Percentiles rank a stretch among this genome's conserved stretches.
These are phyloP conservation scores for Cercospora sp. DNA, from an alignment of 2,329 filamentous ascomycete species.

Conservation along the genomic window DNA sequence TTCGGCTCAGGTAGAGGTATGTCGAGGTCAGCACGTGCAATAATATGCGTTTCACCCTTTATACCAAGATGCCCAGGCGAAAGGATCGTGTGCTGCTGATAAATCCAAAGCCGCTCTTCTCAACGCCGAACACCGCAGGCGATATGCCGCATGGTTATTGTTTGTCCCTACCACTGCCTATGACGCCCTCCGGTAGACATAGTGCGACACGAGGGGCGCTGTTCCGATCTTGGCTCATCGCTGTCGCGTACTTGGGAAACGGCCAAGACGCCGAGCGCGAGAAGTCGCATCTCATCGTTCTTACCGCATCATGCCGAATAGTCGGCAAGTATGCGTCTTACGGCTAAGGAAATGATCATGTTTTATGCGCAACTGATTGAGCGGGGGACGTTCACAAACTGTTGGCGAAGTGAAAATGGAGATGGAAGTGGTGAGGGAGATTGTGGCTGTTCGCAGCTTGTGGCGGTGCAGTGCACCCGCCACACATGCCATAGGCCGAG, in stretches of 20 bases:
- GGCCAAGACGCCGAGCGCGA: background rate
- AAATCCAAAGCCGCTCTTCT: background rate
- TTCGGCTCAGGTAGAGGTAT: background rate
- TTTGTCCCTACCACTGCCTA: background rate
- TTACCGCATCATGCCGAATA: background rate
- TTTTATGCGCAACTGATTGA: background rate
- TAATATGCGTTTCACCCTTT: background rate
- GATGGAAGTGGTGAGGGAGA: background rate
- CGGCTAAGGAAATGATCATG: background rate
- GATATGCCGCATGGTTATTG: background rate
- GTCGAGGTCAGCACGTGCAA: background rate
- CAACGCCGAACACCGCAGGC: background rate
- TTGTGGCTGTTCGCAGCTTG: background rate
- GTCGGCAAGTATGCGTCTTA: background rate
- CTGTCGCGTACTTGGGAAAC: background rate
- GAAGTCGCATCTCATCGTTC: background rate
- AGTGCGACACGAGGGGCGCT: background rate
- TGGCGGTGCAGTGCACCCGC: constrained; percentile 1
- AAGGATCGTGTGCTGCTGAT: background rate
- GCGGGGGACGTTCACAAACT: background rate
- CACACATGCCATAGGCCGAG: constrained; percentile 30
- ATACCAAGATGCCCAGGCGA: background rate
- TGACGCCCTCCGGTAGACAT: background rate
- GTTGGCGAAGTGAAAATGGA: background rate
- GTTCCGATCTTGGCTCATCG: background rate